A percentile compares a stretch with the other conserved stretches of the same genome.
Evolutionary conservation across 73 alveolate species (phyloP).

Genomic region (Uronychia binucleata): DNA sequence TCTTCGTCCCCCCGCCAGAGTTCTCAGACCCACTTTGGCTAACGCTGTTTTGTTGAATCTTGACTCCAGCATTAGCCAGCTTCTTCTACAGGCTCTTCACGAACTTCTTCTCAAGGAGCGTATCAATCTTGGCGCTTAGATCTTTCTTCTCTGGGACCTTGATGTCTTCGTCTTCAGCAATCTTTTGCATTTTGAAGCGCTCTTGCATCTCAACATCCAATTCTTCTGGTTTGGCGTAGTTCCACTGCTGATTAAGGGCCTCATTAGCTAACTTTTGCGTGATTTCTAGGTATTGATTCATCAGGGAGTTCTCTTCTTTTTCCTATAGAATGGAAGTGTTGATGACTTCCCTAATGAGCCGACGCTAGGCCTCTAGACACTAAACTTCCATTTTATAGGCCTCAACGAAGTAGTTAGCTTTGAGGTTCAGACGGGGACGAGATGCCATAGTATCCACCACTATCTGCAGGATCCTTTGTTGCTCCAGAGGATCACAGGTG

Average conservation of each 20-base stretch:
- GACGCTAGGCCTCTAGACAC: conserved; percentile 68
- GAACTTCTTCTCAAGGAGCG: conserved; percentile 4
- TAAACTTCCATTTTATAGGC: conserved; percentile 81
- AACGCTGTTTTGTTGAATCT: neutral
- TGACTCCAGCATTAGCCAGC: neutral
- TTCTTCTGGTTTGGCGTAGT: conserved; percentile 48
- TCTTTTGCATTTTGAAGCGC: neutral
- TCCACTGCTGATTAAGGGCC: conserved; percentile 57
- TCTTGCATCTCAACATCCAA: conserved; percentile 29
- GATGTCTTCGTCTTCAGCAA: neutral
- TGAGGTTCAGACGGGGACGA: conserved; percentile 86
- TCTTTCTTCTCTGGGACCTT: conserved; percentile 24
- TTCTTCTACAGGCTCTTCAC: neutral
- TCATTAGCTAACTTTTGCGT: conserved; percentile 45
- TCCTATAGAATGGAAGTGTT: conserved; percentile 27
- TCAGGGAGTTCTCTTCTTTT: conserved; percentile 20
- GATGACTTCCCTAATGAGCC: conserved; percentile 30
- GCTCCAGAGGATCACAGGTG: conserved; percentile 78
- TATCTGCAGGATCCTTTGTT: conserved; percentile 79
- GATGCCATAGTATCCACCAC: conserved; percentile 81
- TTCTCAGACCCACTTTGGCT: neutral
- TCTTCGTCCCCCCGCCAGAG: neutral
- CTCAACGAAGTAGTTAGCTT: conserved; percentile 74
- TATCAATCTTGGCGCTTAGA: neutral
- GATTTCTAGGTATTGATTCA: conserved; percentile 44